These are phyloP conservation scores for Ophiostoma sp. DNA, from an alignment of 2,329 filamentous ascomycete genomes.

Conservation along the genomic window DNA sequence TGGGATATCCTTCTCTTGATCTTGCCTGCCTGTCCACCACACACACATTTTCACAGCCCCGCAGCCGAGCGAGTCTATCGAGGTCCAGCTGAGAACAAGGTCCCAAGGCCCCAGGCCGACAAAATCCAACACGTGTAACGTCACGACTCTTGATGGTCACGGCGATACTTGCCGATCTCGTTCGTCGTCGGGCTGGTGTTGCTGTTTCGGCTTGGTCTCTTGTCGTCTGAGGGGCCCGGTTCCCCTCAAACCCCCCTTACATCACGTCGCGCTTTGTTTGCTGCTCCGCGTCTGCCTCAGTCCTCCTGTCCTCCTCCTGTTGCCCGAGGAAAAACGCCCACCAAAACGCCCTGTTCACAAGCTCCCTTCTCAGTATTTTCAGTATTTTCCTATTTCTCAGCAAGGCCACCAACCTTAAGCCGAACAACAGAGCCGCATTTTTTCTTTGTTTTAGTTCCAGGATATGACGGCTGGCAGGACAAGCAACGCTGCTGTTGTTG, in stretches of 20 bases:
- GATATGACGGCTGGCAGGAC: conserved; percentile 34
- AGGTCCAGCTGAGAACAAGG: background rate
- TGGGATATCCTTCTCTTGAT: background rate
- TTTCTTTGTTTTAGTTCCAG: background rate
- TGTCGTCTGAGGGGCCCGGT: background rate
- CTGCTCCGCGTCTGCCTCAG: background rate
- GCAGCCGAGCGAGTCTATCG: background rate
- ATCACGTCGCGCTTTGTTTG: conserved; percentile 7
- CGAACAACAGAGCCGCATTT: conserved; percentile 5
- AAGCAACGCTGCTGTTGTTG: conserved; percentile 48
- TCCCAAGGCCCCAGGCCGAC: background rate
- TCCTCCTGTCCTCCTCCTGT: background rate
- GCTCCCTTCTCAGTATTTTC: background rate
- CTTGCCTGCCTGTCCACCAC: background rate
- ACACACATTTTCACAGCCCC: conserved; percentile 14
- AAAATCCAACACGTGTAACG: conserved; percentile 9
- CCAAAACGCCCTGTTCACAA: conserved; percentile 3
- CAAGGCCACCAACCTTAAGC: conserved; percentile 18
- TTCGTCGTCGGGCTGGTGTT: background rate
- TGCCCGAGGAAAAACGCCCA: conserved; percentile 11
- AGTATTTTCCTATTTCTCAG: background rate
- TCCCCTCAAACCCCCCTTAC: background rate
- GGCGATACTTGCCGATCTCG: conserved; percentile 1
- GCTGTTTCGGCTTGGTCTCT: background rate
- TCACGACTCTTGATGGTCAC: conserved; percentile 11